These are phyloP conservation scores for Suhomyces anneliseae DNA, from an alignment of 1,139 yeast species.

Conservation along the genomic window DNA sequence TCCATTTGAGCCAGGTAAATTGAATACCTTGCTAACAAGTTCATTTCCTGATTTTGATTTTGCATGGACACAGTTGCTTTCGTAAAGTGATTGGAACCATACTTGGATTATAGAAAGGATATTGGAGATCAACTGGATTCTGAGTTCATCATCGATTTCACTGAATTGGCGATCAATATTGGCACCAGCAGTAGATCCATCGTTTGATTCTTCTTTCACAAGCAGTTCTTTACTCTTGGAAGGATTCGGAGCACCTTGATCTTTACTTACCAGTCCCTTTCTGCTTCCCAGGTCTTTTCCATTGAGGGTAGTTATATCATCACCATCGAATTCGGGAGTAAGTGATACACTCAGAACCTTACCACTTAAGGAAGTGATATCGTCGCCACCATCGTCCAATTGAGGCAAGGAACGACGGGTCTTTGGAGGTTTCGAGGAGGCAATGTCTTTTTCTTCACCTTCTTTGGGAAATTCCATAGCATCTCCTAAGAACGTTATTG, in stretches of 20 bases:
- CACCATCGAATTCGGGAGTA: conserved; percentile 23
- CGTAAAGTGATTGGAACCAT: conserved; percentile 24
- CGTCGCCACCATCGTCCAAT: conserved; percentile 25
- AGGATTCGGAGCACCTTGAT: no score
- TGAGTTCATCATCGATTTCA: conserved; percentile 27
- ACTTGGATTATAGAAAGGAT: conserved; percentile 25
- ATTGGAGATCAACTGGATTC: conserved; percentile 29
- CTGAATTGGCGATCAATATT: conserved; percentile 15
- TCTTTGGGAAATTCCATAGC: conserved; percentile 16
- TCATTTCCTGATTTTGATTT: conserved; percentile 10
- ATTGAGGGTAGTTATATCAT: conserved; percentile 30
- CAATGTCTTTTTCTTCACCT: neutral
- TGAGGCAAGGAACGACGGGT: conserved; percentile 1
- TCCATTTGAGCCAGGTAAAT: conserved; percentile 17
- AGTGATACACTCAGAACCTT: conserved; percentile 8
- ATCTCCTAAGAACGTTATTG: conserved; percentile 22
- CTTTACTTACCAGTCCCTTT: neutral
- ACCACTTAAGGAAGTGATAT: conserved; percentile 23
- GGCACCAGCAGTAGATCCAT: neutral
- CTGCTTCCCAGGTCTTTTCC: conserved; percentile 9
- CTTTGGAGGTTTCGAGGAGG: neutral
- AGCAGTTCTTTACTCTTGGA: no score
- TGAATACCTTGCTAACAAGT: conserved; percentile 17
- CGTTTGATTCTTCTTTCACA: no score
- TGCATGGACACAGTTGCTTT: conserved; percentile 13